Evolutionary conservation across 768 basidiomycete species (phyloP), one percentile per base, ranked within the genome.

Genomic region (Hericium erinaceus): DNA sequence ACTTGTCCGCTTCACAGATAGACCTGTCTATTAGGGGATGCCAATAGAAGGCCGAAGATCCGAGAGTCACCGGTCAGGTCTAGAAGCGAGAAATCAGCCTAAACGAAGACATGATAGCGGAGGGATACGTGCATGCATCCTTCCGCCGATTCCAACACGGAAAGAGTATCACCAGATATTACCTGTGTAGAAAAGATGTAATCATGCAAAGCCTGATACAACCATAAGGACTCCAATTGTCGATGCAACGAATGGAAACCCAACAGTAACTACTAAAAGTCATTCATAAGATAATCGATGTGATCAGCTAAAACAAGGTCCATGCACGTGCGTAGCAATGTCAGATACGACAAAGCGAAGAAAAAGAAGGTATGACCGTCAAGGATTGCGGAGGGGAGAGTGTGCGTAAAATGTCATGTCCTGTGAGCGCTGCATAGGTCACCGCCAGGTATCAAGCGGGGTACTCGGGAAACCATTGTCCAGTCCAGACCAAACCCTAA

Each of bases 401-500:
- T 7, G 44, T 46, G 20, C 44, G 44, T 46, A 46, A 46, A 46
- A 15, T 46, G 44, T 46, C 44, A 46, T 46, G n/a, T 20, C 15
- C 13, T 46, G 44, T 5, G n/a, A 20, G 44, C 44, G 41, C 15
- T 18, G 44, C 20, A 20, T 20, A 20, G 44, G 44, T 46, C 44
- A 44, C 41, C 13, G 41, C 20, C 41, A 44, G 41, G 41, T 44
- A 44, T 46, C 44, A 46, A 15, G 44, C 20, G 20, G 44, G 44
- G 20, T 46, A 20, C n/a, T 46, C 44, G 44, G 44, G 48, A 39
- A 39, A 46, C 41, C 50, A 56, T 56, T 22, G 60, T 61, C 55
- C 49, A 60, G 60, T 61, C 55, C 49, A 60, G 50, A n/a, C n/a
- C 2, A n/a, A 46, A 20, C 41, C 18, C 20, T 20, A 46, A 55